phyloP scores from a whole-genome alignment of 2,329 filamentous ascomycete genomes.

The Chaetomium sp. region DNA sequence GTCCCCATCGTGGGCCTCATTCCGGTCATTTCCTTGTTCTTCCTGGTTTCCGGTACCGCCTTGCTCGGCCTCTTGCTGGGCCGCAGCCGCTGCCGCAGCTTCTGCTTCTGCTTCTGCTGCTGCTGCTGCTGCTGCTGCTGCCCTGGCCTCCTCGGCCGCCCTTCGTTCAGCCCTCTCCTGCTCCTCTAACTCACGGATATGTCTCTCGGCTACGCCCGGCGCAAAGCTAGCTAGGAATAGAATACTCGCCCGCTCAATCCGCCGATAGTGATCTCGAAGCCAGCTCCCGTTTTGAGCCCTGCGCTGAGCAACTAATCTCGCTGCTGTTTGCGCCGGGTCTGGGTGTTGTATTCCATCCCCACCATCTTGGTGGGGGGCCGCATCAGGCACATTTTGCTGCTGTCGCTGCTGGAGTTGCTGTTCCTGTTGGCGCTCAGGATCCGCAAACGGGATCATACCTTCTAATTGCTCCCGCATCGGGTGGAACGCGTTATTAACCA shows the following conservation, averaged over 20 bases:
- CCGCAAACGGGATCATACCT: slow-evolving; percentile 49
- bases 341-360: slow-evolving; percentile 23
- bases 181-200: slow-evolving; percentile 53
- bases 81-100: slow-evolving; percentile 18
- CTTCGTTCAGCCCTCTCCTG: slow-evolving; percentile 42
- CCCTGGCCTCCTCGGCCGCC: slow-evolving; percentile 37
- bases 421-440: slow-evolving; percentile 27
- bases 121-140: slow-evolving; percentile 31
- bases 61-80: slow-evolving; percentile 5
- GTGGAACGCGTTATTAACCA: slow-evolving; percentile 49
- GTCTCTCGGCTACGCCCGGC: slow-evolving; percentile 58
- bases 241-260: slow-evolving; percentile 53
- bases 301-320: slow-evolving; percentile 45
- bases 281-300: slow-evolving; percentile 41
- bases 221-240: slow-evolving; percentile 61
- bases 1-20: neutral
- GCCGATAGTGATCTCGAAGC: slow-evolving; percentile 44
- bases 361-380: neutral
- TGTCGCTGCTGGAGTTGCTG: slow-evolving; percentile 25
- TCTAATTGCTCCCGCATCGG: slow-evolving; percentile 55
- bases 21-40: neutral
- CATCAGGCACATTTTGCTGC: slow-evolving; percentile 14
- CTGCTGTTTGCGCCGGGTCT: slow-evolving; percentile 47
- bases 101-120: slow-evolving; percentile 29
- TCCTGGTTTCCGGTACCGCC: neutral